Evolutionary conservation across 2,329 filamentous ascomycete genomes (phyloP).

Genomic region (Coccinonectria pachysandricola): DNA sequence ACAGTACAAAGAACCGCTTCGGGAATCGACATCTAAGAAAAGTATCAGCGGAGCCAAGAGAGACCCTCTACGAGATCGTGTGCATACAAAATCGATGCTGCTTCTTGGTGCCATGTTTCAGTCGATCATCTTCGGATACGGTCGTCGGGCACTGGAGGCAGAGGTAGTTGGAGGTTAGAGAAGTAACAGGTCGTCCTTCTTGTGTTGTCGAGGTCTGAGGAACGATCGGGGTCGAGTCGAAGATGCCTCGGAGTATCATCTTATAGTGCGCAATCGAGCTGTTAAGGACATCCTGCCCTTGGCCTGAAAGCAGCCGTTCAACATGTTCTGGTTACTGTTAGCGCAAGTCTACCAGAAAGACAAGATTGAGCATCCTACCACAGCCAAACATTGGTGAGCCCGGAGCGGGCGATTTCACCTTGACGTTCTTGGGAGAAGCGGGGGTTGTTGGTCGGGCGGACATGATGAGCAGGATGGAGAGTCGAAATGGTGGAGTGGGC

Average conservation of each 20-base stretch:
- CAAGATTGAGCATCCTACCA: slow-evolving; percentile 40
- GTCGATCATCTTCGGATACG: slow-evolving; percentile 53
- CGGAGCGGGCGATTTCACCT: slow-evolving; percentile 48
- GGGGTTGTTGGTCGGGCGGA: slow-evolving; percentile 37
- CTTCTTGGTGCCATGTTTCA: slow-evolving; percentile 58
- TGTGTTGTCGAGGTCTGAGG: slow-evolving; percentile 52
- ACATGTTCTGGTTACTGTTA: slow-evolving; percentile 63
- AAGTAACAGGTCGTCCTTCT: slow-evolving; percentile 48
- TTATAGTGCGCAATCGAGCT: slow-evolving; percentile 63
- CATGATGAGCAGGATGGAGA: slow-evolving; percentile 28
- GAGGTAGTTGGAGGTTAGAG: slow-evolving; percentile 58
- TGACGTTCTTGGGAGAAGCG: slow-evolving; percentile 45
- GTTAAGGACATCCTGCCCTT: slow-evolving; percentile 53
- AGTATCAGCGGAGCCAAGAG: slow-evolving; percentile 12
- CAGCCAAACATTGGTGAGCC: slow-evolving; percentile 54
- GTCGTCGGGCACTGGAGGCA: slow-evolving; percentile 65
- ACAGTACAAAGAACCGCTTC: slow-evolving; percentile 65
- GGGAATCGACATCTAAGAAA: slow-evolving; percentile 61
- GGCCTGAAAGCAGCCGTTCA: slow-evolving; percentile 53
- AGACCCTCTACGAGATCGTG: slow-evolving; percentile 1
- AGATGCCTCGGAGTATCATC: slow-evolving; percentile 58
- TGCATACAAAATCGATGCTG: slow-evolving; percentile 62
- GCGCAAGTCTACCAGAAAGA: no score
- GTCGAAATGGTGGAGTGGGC: slow-evolving; percentile 1
- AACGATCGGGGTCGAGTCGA: slow-evolving; percentile 54